phyloP scores from a whole-genome alignment of 306 rosid species.

The Cucurbita ficifolia region DNA sequence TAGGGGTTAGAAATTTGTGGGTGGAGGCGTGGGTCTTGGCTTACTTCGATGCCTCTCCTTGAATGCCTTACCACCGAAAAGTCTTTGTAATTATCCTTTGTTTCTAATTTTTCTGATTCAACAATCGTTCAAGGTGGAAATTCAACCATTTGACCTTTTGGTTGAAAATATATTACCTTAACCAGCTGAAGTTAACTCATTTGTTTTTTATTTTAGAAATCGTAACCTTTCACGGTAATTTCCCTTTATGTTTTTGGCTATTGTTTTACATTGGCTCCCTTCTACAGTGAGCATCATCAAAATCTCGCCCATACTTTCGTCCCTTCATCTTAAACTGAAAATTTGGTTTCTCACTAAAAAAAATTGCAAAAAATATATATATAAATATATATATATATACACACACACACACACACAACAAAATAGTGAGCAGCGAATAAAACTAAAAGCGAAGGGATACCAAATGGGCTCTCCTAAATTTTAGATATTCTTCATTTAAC shows the following conservation, averaged over 20 bases:
- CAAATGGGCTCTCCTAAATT: background rate
- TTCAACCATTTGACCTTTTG: no score
- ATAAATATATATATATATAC: no score
- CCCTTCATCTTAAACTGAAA: background rate
- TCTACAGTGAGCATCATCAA: background rate
- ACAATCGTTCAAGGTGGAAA: background rate
- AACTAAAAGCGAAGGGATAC: background rate
- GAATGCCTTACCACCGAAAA: background rate
- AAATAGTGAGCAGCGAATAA: background rate
- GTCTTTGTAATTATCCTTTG: background rate
- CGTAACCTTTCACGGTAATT: background rate
- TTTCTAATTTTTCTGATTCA: background rate
- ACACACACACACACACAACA: no score
- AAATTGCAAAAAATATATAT: background rate
- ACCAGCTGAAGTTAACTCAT: no score
- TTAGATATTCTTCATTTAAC: background rate
- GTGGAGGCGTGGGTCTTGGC: background rate
- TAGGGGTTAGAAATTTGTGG: background rate
- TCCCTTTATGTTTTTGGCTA: background rate
- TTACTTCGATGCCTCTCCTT: background rate
- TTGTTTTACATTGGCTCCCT: background rate
- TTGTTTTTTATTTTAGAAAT: no score
- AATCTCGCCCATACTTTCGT: background rate
- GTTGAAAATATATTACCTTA: no score
- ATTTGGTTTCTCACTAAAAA: background rate